phyloP scores from a whole-genome alignment of 768 basidiomycete genomes.

The Rhodotorula paludigena region DNA sequence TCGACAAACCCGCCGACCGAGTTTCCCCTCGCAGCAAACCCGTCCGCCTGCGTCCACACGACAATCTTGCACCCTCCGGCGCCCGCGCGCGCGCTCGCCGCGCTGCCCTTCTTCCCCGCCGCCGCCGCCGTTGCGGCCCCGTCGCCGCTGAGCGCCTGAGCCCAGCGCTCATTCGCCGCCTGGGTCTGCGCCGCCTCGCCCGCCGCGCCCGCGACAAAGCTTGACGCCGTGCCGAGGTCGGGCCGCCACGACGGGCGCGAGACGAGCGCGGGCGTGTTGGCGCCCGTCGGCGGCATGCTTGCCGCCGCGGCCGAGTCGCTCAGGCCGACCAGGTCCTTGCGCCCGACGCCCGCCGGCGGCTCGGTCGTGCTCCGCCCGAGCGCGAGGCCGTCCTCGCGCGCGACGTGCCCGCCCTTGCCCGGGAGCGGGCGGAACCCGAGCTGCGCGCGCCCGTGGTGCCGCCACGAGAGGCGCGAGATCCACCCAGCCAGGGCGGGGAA shows the following conservation, averaged over 20 bases:
- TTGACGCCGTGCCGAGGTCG: neutral
- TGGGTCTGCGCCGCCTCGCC: neutral
- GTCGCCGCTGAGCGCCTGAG: neutral
- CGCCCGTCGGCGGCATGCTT: constrained; percentile 6
- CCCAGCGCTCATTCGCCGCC: neutral
- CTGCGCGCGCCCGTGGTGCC: neutral
- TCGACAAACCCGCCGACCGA: constrained; percentile 35
- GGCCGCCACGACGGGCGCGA: neutral
- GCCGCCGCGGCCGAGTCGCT: neutral
- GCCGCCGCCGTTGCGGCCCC: neutral
- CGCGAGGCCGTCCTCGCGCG: constrained; percentile 21
- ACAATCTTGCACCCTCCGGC: constrained; percentile 37
- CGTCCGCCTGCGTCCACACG: constrained; percentile 26
- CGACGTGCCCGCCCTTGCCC: neutral
- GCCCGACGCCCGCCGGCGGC: neutral
- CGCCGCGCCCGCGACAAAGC: neutral
- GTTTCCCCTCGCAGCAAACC: constrained; percentile 34
- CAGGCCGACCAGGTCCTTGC: neutral
- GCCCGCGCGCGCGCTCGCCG: constrained; percentile 14
- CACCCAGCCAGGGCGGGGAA: constrained; percentile 25
- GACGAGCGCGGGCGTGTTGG: constrained; percentile 30
- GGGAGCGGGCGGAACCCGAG: neutral
- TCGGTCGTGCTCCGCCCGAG: constrained; percentile 30
- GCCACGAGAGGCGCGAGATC: constrained; percentile 28
- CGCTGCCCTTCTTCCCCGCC: neutral